Evolutionary conservation across 306 rosid species (phyloP).

Genomic region (Nissolia schottii): DNA sequence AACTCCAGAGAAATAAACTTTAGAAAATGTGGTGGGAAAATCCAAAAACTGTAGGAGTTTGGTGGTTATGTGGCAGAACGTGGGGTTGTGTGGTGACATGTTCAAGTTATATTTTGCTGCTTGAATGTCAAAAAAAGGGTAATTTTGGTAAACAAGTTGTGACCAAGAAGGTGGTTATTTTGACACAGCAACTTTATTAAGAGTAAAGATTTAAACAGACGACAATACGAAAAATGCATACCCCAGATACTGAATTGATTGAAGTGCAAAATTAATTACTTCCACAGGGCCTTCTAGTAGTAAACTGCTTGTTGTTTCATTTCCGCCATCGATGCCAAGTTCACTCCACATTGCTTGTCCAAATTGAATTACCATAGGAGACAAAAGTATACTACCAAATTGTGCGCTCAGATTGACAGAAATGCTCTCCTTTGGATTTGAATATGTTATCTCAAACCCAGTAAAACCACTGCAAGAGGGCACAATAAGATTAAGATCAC

Average conservation of each 20-base stretch:
- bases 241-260: constrained; percentile 82
- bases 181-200: too few relatives aligned
- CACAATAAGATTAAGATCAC: constrained; percentile 7
- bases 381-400: constrained; percentile 55
- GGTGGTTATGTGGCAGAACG: too few relatives aligned
- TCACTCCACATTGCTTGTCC: constrained; percentile 53
- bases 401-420: constrained; percentile 58
- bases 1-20: too few relatives aligned
- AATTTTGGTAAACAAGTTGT: too few relatives aligned
- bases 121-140: too few relatives aligned
- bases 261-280: constrained; percentile 66
- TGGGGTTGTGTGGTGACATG: too few relatives aligned
- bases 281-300: constrained; percentile 60
- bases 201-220: background rate
- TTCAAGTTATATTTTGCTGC: too few relatives aligned
- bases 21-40: too few relatives aligned
- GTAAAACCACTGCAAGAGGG: constrained; percentile 55
- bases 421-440: constrained; percentile 62
- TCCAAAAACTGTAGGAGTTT: too few relatives aligned
- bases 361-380: constrained; percentile 69
- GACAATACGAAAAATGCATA: constrained; percentile 19
- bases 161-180: too few relatives aligned
- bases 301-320: constrained; percentile 44
- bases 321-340: constrained; percentile 34
- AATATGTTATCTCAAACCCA: constrained; percentile 73